Evolutionary conservation across 169 alveolate species (phyloP), one percentile per base, ranked within the genome.

Genomic region (Eimeria praecox): DNA sequence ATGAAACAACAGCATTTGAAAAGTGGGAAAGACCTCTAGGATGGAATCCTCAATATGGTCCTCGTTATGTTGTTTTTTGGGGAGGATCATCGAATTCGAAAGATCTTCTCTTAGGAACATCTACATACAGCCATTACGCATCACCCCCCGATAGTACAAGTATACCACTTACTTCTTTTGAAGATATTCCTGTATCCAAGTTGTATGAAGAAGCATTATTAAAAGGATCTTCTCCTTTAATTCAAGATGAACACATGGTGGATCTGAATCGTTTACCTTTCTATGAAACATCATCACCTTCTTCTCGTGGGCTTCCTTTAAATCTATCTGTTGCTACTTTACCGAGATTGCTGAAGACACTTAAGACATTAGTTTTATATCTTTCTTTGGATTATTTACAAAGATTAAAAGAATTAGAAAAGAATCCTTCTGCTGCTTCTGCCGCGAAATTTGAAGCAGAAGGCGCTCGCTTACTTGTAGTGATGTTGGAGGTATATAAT

Each of bases 11-110:
- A 2, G 92, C 80, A 18, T 59, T 85, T 56, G 92, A 85, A 30
- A 85, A 85, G 42, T 85, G 92, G 92, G 92, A 85, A 20, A 30
- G 92, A 42, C 92, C 92, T 22, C 22, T 85, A 0, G 92, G 92
- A 42, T 85, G 92, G 92, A 33, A 59, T 22, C 80, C 92, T 6
- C 92, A 85, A 42, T 85, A 85, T 10, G 92, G 92, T 18, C 92
- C 92, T n/a, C 92, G 92, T n/a, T 85, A 85, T 59, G 92, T 85
- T 3, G 80, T 85, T 0, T 59, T 33, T 27, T 85, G 92, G 92
- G 92, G 92, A 24, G 59, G 78, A 0, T 44, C 80, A 9, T 49
- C 38, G 3, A 22, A 40, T 9, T 9, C 22, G 12, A 30, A 85
- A 35, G 92, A 85, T 6, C 92, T 38, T 30, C 24, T 40, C 0